Conservation (phyloP, 768 basidiomycete species). For the Xerocomus potaroensis region DNA sequence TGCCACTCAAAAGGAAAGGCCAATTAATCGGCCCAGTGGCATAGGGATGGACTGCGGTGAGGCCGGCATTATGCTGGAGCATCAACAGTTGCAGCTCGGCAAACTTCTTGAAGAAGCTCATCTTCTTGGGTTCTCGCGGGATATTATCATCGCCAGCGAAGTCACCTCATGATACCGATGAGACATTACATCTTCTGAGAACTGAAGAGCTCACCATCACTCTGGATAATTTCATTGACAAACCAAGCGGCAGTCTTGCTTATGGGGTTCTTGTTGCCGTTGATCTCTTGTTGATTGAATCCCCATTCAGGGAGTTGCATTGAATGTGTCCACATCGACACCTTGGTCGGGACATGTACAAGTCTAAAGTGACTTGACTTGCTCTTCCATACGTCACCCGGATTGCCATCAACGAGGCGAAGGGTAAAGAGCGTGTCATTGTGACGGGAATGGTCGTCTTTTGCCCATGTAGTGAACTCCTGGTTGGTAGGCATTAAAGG, state of each 20-base stretch:
- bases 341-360: constrained; percentile 83
- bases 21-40: constrained; percentile 95
- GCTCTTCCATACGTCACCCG: constrained; percentile 86
- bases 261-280: constrained; percentile 88
- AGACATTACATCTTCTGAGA: constrained; percentile 3
- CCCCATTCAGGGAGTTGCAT: constrained; percentile 93
- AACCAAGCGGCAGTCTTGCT: constrained; percentile 89
- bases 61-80: constrained; percentile 98
- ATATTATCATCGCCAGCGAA: constrained; percentile 44
- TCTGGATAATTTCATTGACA: constrained; percentile 74
- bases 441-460: constrained; percentile 69
- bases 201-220: constrained; percentile 52
- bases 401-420: constrained; percentile 63
- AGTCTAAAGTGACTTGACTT: constrained; percentile 93
- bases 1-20: constrained; percentile 95
- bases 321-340: constrained; percentile 90
- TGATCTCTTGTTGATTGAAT: constrained; percentile 95
- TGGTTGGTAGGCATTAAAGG: constrained; percentile 97
- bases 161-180: constrained; percentile 42
- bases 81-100: constrained; percentile 89
- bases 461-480: constrained; percentile 92
- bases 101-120: constrained; percentile 95
- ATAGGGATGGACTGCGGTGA: constrained; percentile 97
- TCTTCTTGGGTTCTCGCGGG: constrained; percentile 68
- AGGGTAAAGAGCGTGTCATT: constrained; percentile 90